Evolutionary conservation across 768 basidiomycete genomes (phyloP).

Genomic region (Termitomyces sp.): DNA sequence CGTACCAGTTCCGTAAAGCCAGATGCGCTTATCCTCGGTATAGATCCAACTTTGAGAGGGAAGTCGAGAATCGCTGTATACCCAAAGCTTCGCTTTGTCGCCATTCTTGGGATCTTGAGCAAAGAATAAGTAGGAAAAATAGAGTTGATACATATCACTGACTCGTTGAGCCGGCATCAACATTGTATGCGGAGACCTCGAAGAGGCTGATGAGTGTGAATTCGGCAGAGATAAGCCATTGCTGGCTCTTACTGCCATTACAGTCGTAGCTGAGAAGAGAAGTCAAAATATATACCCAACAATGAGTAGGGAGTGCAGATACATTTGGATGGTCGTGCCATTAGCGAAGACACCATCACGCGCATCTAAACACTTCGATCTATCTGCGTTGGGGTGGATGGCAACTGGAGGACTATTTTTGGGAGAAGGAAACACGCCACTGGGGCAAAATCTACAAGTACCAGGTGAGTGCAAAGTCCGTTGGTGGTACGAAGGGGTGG

Average conservation of each 20-base stretch:
- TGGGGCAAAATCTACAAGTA: constrained; percentile 17
- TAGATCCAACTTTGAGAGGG: constrained; percentile 25
- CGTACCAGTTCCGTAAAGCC: constrained; percentile 17
- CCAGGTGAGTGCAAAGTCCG: not conserved
- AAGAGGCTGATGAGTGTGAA: constrained; percentile 23
- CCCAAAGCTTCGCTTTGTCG: constrained; percentile 25
- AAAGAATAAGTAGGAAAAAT: not conserved
- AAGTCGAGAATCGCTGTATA: constrained; percentile 20
- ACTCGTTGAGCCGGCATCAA: constrained; percentile 29
- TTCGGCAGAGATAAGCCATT: constrained; percentile 25
- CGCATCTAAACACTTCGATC: constrained; percentile 23
- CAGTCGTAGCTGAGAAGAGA: constrained; percentile 26
- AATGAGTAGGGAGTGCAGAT: not conserved
- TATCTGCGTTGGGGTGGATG: constrained; percentile 22
- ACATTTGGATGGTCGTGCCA: constrained; percentile 25
- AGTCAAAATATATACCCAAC: not conserved
- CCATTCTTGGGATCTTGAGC: constrained; percentile 20
- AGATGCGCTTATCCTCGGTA: constrained; percentile 21
- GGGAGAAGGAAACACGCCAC: constrained; percentile 13
- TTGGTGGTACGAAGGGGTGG: not conserved
- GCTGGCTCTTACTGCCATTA: constrained; percentile 25
- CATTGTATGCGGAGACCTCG: constrained; percentile 22
- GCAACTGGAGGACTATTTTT: constrained; percentile 1
- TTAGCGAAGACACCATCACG: constrained; percentile 20
- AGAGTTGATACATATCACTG: not conserved